Evolutionary conservation across 2,329 filamentous ascomycete species (phyloP), one percentile per base, ranked within the genome.

Genomic region (Trichoderma sp.): DNA sequence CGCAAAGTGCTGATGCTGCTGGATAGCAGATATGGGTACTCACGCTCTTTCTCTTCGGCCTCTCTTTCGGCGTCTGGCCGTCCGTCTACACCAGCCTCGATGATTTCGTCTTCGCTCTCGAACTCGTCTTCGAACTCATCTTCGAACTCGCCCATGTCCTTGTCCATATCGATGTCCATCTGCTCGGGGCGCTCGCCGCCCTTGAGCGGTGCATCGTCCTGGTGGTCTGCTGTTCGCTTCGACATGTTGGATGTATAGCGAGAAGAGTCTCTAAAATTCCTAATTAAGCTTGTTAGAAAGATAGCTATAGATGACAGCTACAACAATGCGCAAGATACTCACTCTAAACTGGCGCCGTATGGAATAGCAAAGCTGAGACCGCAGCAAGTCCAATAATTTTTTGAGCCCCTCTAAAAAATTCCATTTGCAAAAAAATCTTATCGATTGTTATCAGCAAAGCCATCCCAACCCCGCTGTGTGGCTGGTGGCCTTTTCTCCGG

Each of bases 121-220:
- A 91, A 95, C 77, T 95, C 92, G 76, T 95, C 92, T 80, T 95
- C 93, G 74, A 95, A 97, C 77, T 98, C 95, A 81, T 97, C 96
- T 77, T 97, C 96, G 72, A 96, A 98, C 74, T 98, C 92, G 77
- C 89, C 88, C 84, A 90, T 89, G 30, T 88, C 88, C 76, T 83
- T 83, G 72, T 82, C 78, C 72, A 82, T 80, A 75, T 92, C 88
- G 64, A 92, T 85, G 69, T 91, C 91, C 85, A 88, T 88, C 70
- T 86, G 83, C 71, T 89, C 87, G 5, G 87, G 87, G 46, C 88
- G 86, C 26, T 85, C 84, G 63, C 88, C 87, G 69, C 84, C 84
- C 80, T 90, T 90, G 73, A 90, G 83, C 30, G 87, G 83, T 39
- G 78, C 77, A 46, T 82, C 80, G 56, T 79, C 82, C 49, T 82